phyloP scores from a whole-genome alignment of 257 asterid genomes.

The Fraxinus pennsylvanica region DNA sequence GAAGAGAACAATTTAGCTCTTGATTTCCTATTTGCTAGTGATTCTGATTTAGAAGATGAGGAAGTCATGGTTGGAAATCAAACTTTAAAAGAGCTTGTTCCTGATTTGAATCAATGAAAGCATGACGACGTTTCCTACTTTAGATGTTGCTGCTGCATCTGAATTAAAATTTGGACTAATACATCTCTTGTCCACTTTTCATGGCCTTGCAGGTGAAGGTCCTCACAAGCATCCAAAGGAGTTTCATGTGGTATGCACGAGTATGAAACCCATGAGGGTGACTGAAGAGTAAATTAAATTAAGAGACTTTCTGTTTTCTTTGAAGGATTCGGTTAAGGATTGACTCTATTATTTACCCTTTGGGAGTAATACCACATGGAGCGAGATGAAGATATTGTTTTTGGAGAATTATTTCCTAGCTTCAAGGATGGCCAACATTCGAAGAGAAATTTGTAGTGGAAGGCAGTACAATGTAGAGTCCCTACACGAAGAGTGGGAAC shows the following conservation, averaged over 20 bases:
- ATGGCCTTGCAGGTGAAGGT: neutral
- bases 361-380: neutral
- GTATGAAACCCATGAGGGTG: neutral
- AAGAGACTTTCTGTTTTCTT: neutral
- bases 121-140: neutral
- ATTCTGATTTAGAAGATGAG: neutral
- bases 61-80: neutral
- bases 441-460: neutral
- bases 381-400: neutral
- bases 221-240: neutral
- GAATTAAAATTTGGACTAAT: neutral
- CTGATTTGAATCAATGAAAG: neutral
- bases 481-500: neutral
- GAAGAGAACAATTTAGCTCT: neutral
- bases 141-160: neutral
- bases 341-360: neutral
- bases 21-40: neutral
- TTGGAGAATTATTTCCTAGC: neutral
- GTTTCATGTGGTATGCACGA: neutral
- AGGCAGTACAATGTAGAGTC: neutral
- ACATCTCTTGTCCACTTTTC: neutral
- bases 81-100: neutral
- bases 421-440: neutral
- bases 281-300: neutral
- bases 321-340: neutral